Conservation (phyloP, 2,329 filamentous ascomycete species). For the Septoria petroselini region DNA sequence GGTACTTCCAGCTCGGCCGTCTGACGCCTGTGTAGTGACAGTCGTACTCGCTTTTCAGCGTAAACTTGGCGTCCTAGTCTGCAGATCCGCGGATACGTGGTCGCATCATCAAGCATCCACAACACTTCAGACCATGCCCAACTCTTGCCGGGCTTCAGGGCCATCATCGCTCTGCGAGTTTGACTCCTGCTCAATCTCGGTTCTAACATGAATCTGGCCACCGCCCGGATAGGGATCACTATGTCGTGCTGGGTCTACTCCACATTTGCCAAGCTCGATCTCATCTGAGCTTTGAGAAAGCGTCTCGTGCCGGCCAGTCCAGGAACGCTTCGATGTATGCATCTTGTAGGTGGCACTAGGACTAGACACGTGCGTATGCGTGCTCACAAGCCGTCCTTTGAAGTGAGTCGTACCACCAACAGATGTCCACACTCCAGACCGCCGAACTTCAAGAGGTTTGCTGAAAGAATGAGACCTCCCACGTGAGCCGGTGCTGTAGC, state of each 20-base stretch:
- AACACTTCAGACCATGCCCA: background rate
- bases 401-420: background rate
- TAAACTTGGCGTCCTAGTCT: no score
- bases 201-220: conserved; percentile 21
- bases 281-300: conserved; percentile 12
- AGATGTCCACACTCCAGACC: background rate
- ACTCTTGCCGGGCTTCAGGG: background rate
- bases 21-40: no score
- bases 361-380: conserved; percentile 1
- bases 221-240: background rate
- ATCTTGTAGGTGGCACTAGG: conserved; percentile 2
- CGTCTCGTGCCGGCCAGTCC: conserved; percentile 1
- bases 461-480: background rate
- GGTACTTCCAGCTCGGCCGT: no score
- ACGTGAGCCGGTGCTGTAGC: background rate
- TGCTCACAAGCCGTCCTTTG: conserved; percentile 1
- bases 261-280: conserved; percentile 14
- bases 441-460: background rate
- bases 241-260: background rate
- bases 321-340: background rate
- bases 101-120: no score
- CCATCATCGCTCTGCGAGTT: background rate
- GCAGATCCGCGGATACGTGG: no score
- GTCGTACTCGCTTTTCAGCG: no score
- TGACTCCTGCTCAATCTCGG: conserved; percentile 20